Evolutionary conservation across 2,329 filamentous ascomycete genomes (phyloP).

Genomic region (Paecilomyces niveus): DNA sequence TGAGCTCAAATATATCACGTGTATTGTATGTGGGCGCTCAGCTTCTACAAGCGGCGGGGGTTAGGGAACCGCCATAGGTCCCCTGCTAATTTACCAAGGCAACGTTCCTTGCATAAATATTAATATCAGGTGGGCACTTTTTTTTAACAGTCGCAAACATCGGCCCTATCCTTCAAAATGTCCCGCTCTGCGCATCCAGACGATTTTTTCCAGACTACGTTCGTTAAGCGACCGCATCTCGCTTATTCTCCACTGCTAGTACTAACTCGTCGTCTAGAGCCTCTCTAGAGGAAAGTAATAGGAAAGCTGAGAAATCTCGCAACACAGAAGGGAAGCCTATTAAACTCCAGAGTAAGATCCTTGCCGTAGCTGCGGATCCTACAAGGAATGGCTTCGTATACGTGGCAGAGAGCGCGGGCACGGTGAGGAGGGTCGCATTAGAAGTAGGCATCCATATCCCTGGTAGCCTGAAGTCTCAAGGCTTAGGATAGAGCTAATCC

Average conservation of each 20-base stretch:
- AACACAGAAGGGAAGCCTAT: constrained; percentile 83
- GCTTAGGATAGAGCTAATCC: constrained; percentile 7
- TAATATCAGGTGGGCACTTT: not conserved
- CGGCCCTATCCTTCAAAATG: constrained; percentile 31
- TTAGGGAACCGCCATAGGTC: no score
- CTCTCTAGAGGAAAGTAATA: constrained; percentile 42
- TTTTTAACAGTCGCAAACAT: not conserved
- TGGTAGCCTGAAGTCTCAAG: no score
- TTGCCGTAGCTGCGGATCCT: constrained; percentile 66
- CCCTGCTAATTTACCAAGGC: not conserved
- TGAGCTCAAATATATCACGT: no score
- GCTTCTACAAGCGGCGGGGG: no score
- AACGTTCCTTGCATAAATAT: not conserved
- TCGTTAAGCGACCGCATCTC: constrained; percentile 25
- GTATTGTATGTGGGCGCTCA: no score
- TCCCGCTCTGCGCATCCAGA: constrained; percentile 66
- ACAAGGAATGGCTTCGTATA: constrained; percentile 57
- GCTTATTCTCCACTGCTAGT: constrained; percentile 1
- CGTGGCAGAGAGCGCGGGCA: constrained; percentile 81
- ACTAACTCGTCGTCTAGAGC: constrained; percentile 30
- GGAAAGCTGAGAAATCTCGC: constrained; percentile 66
- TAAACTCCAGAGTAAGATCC: constrained; percentile 73
- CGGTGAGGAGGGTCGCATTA: constrained; percentile 64
- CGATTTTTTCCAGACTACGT: constrained; percentile 93
- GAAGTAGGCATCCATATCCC: constrained; percentile 63